Evolutionary conservation across 2,329 filamentous ascomycete genomes (phyloP).

Genomic region (Aspergillus phoenicis): DNA sequence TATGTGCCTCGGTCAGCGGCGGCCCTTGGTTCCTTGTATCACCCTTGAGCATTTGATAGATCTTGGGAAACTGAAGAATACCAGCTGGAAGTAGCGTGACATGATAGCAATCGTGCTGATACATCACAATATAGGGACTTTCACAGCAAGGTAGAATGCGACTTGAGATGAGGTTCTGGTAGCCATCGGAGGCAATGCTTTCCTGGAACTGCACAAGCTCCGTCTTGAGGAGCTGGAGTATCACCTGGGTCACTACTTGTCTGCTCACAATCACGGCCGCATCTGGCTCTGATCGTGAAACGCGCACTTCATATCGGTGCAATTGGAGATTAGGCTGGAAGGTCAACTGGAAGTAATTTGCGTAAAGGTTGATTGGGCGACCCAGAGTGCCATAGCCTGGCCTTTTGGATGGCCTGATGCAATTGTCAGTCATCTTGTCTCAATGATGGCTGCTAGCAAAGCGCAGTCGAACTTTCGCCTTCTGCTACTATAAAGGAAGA

Average conservation of each 20-base stretch:
- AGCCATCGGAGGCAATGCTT: neutral
- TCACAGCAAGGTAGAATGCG: neutral
- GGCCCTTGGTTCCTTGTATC: neutral
- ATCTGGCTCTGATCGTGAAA: neutral
- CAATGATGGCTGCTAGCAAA: neutral
- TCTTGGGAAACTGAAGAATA: neutral
- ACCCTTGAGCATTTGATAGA: neutral
- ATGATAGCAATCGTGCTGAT: neutral
- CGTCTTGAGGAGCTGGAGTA: neutral
- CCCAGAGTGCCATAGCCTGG: neutral
- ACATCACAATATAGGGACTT: neutral
- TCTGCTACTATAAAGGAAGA: neutral
- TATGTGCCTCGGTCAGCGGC: conserved; percentile 12
- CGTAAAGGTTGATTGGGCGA: neutral
- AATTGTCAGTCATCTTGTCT: neutral
- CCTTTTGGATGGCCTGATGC: neutral
- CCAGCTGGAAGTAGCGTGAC: neutral
- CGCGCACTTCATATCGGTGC: neutral
- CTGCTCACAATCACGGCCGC: neutral
- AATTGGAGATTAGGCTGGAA: neutral
- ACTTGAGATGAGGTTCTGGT: neutral
- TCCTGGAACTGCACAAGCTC: neutral
- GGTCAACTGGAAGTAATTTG: neutral
- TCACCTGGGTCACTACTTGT: neutral
- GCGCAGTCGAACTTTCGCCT: neutral